phyloP scores from a whole-genome alignment of 495 filamentous ascomycete species.

The Choiromyces venosus region DNA sequence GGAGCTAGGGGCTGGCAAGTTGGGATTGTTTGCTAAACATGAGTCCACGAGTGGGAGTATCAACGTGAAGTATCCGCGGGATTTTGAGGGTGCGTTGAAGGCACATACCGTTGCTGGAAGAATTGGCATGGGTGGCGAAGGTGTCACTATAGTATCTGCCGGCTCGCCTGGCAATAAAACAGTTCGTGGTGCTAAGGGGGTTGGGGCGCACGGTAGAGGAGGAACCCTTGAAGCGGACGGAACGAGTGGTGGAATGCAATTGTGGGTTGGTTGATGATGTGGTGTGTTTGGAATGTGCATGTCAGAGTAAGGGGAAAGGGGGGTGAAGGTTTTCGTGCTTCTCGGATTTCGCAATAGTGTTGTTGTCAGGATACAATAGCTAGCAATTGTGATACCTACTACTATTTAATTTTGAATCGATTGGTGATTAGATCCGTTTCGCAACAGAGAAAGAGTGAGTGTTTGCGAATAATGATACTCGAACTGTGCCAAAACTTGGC shows the following conservation, averaged over 20 bases:
- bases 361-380: background rate
- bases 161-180: conserved; percentile 14
- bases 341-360: background rate
- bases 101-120: conserved; percentile 17
- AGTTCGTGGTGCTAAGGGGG: conserved; percentile 20
- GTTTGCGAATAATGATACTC: background rate
- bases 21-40: conserved; percentile 10
- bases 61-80: conserved; percentile 12
- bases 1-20: conserved; percentile 8
- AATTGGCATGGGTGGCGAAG: conserved; percentile 8
- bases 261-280: conserved; percentile 10
- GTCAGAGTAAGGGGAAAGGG: background rate
- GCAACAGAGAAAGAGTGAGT: background rate
- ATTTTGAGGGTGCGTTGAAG: conserved; percentile 20
- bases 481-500: background rate
- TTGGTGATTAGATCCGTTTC: background rate
- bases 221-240: conserved; percentile 5
- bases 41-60: conserved; percentile 7
- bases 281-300: conserved; percentile 1
- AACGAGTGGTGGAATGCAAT: conserved; percentile 8
- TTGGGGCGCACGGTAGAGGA: conserved; percentile 13
- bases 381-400: background rate
- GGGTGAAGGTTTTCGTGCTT: background rate
- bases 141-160: conserved; percentile 9
- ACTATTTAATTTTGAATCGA: background rate